phyloP scores from a whole-genome alignment of 352 stramenopile genomes.

The Phytopythium litorale region DNA sequence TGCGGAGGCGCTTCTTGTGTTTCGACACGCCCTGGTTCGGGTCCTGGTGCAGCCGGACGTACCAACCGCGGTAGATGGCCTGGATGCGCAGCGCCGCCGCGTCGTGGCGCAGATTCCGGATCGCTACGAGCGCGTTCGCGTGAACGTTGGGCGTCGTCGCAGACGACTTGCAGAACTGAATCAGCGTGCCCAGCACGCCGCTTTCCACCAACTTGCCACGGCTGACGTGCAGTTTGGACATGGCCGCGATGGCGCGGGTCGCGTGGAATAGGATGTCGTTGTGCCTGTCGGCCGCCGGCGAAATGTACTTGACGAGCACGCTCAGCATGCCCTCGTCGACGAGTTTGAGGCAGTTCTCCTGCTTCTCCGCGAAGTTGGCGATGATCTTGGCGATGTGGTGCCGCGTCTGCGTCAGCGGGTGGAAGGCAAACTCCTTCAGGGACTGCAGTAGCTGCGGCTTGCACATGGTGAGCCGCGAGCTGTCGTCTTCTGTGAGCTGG shows the following conservation, averaged over 20 bases:
- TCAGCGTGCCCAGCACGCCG: slow-evolving; percentile 50
- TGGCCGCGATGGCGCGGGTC: slow-evolving; percentile 51
- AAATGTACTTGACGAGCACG: slow-evolving; percentile 73
- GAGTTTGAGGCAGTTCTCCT: slow-evolving; percentile 71
- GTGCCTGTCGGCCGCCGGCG: slow-evolving; percentile 35
- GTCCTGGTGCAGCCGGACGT: slow-evolving; percentile 32
- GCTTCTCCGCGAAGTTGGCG: slow-evolving; percentile 69
- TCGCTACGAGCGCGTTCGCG: slow-evolving; percentile 34
- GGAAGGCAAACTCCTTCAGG: slow-evolving; percentile 62
- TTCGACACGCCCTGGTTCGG: slow-evolving; percentile 3
- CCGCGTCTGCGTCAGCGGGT: slow-evolving; percentile 50
- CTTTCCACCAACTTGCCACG: slow-evolving; percentile 54
- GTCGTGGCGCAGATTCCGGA: slow-evolving; percentile 68
- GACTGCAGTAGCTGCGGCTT: slow-evolving; percentile 55
- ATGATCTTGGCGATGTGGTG: slow-evolving; percentile 68
- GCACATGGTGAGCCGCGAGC: slow-evolving; percentile 64
- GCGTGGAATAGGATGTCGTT: slow-evolving; percentile 53
- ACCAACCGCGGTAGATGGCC: slow-evolving; percentile 62
- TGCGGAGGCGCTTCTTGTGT: slow-evolving; percentile 19
- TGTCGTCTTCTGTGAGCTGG: slow-evolving; percentile 58
- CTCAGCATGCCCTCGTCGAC: slow-evolving; percentile 57
- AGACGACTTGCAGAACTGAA: slow-evolving; percentile 49
- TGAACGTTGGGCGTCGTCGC: slow-evolving; percentile 34
- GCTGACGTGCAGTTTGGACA: slow-evolving; percentile 59
- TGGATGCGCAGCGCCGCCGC: slow-evolving; percentile 70